Base-by-base conservation (phyloP, 352 stramenopile species). In the Phytophthora hybrid region DNA sequence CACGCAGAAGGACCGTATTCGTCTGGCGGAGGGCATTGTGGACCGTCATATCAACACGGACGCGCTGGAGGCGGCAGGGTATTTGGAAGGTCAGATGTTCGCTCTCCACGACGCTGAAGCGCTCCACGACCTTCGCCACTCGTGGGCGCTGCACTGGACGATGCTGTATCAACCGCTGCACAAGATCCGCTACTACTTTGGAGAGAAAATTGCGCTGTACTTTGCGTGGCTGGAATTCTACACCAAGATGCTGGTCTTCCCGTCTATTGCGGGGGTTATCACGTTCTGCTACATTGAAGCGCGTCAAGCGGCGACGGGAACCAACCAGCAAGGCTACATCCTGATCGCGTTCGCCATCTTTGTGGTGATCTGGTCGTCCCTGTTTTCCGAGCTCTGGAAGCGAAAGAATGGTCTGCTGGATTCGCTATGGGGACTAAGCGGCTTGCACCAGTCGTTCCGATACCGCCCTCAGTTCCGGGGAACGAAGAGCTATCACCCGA, bases 151-250 rank as follows among this genome's bases (percentile, higher is more conserved):
- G 21, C 80, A 83, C 52, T 97, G 85, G 89, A 66, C 73, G 31
- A 90, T 96, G 82, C 39, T 93, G 13, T 85, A 87, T 56, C 92
- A 97, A 63, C 92, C 93, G 19, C 72, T 98, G 13, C 84, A 95
- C 77, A 91, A 94, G 53, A 95, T 98, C 53, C 88, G 89, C 8
- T 88, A 84, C 57, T 98, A 98, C 76, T 98, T 97, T 83, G 93
- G 93, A 59, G 92, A 98, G 65, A 94, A 95, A 63, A 88, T 97
- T 16, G 92, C 88, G 31, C 85, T 98, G 29, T 98, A 98, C 71
- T 98, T 98, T 73, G 92, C 91, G 10, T 98, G 91, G 85, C 82
- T 98, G 34, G 92, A 92, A 10, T 97, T 97, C 63, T 98, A 97
- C 81, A 98, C 93, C n/a, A 96, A 96, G 80, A 96, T 97, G 89